Conservation (phyloP, 164 flowering plant species). For the Aristolochia contorta region DNA sequence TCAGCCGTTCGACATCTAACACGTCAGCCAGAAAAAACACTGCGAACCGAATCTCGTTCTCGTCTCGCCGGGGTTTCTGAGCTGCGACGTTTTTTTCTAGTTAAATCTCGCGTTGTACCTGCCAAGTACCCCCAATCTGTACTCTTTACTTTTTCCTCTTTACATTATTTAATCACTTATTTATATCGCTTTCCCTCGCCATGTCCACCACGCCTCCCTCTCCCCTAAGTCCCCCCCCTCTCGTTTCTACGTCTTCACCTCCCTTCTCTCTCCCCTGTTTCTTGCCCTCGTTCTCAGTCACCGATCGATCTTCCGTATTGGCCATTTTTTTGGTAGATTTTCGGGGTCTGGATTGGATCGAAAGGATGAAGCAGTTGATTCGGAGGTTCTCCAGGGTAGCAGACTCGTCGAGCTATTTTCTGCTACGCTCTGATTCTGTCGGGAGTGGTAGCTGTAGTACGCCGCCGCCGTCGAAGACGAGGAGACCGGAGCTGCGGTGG, state of each 20-base stretch:
- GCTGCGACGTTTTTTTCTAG: background rate
- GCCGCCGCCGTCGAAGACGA: slow-evolving; percentile 3
- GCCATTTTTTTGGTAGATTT: too few relatives aligned
- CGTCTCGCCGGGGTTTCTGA: background rate
- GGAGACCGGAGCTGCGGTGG: slow-evolving; percentile 7
- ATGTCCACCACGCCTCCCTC: background rate
- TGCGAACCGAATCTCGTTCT: background rate
- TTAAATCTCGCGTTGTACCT: slow-evolving; percentile 1
- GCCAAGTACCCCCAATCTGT: slow-evolving; percentile 1
- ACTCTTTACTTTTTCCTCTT: background rate
- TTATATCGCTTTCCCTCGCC: background rate
- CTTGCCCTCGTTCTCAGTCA: slow-evolving; percentile 4
- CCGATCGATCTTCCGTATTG: too few relatives aligned
- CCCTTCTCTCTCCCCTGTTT: too few relatives aligned
- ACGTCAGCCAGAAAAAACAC: background rate
- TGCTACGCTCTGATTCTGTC: slow-evolving; percentile 34
- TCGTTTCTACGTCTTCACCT: background rate
- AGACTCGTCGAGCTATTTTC: slow-evolving; percentile 47
- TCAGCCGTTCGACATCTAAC: background rate
- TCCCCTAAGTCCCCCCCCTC: background rate
- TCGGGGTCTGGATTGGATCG: too few relatives aligned
- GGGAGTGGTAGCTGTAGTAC: too few relatives aligned
- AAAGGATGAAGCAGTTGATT: slow-evolving; percentile 50
- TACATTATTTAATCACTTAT: background rate
- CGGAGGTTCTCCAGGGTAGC: slow-evolving; percentile 60